Evolutionary conservation across 2,329 filamentous ascomycete species (phyloP), one percentile per base, ranked within the genome.

Genomic region (Alternaria sp.): DNA sequence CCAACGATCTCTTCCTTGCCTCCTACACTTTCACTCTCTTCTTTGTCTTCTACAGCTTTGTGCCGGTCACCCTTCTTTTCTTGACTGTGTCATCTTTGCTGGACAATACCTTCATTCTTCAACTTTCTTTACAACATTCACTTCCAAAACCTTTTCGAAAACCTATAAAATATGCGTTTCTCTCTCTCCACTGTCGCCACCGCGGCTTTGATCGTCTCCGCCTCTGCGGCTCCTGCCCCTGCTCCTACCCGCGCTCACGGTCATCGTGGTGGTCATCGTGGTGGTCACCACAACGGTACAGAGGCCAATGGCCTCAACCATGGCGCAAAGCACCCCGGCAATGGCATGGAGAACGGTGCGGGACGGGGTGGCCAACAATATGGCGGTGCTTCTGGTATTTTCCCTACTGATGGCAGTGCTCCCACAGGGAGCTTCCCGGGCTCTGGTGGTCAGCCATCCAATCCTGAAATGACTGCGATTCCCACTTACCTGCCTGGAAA

Each of bases 121-220:
- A n/a, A 52, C 16, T 43, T 18, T 50, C 46, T 36, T n/a, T 50
- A 16, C 46, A 38, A 43, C 40, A 25, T 25, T 25, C 40, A 43
- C 20, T 43, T 43, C 40, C 14, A 43, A 43, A 34, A 58, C 4
- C 8, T 12, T 43, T 14, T 34, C 54, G n/a, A 32, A 45, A 30
- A 40, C 11, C 32, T 18, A 62, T 10, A 55, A 62, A 63, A 20
- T 30, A 73, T 73, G 71, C 70, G 64, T 52, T 69, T 72, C 62
- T 64, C 66, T 48, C 56, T 67, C 22, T 61, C 62, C 14, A 71
- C 71, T 27, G 56, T 73, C 41, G 62, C 67, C 44, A 59, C 68
- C 10, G 60, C 63, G 48, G 65, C 67, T 38, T 56, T 68, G 51
- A 50, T 73, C 43, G 48, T 71, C n/a, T 59, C 67, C 18, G 64